Percentiles rank a stretch among this genome's conserved stretches.
These are phyloP conservation scores for Rhododendron vialii DNA, from an alignment of 148 eudicot genomes.

Conservation along the genomic window DNA sequence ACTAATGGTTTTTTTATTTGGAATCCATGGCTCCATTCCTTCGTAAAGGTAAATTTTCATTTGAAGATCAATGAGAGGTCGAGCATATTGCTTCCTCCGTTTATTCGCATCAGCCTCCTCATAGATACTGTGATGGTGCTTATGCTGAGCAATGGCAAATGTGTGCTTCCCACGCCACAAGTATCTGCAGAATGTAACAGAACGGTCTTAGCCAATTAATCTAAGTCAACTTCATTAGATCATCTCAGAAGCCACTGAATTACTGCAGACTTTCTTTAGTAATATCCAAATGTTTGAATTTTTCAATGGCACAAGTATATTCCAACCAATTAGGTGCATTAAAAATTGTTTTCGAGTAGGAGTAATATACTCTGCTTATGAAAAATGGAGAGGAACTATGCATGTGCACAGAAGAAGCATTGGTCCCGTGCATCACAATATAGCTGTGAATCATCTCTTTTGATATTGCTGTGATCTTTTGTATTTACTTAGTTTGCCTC, in stretches of 20 bases:
- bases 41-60: slow-evolving; percentile 88
- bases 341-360: background rate
- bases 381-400: background rate
- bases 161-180: slow-evolving; percentile 95
- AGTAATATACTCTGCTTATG: background rate
- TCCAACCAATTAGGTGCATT: background rate
- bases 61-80: slow-evolving; percentile 90
- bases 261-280: background rate
- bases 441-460: too few relatives aligned
- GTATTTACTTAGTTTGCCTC: too few relatives aligned
- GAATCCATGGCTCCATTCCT: slow-evolving; percentile 88
- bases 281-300: background rate
- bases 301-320: background rate
- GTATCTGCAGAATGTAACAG: slow-evolving; percentile 43
- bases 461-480: background rate
- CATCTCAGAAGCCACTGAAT: background rate
- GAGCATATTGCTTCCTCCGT: slow-evolving; percentile 93
- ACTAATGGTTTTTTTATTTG: slow-evolving; percentile 56
- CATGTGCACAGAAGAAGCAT: background rate
- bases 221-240: background rate
- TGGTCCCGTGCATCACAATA: too few relatives aligned
- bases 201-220: background rate
- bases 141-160: slow-evolving; percentile 93
- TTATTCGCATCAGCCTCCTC: slow-evolving; percentile 99
- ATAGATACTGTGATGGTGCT: slow-evolving; percentile 74